Evolutionary conservation across 1,139 yeast species (phyloP), one percentile per base, ranked within the genome.

Genomic region (Kurtzmaniella quercitrusa): DNA sequence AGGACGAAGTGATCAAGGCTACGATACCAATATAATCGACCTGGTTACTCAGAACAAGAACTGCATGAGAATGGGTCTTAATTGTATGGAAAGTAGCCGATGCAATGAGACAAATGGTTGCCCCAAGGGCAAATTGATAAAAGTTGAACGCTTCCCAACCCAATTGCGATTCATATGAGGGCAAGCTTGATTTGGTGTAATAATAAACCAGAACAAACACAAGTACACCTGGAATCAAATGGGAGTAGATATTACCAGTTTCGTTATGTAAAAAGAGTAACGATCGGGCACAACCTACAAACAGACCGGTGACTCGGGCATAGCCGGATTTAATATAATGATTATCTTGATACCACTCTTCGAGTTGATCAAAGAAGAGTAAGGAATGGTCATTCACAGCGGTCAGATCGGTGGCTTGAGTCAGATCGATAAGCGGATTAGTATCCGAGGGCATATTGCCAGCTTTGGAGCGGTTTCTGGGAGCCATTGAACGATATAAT

Each of bases 11-110:
- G 45, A 88, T 88, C 46, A 89, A 67, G 3, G 84, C 70, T 11
- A 88, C 85, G 39, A 89, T 89, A 0, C 97, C 98, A 44, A 89
- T 74, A 55, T 89, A 91, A 60, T 89, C 98, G 45, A 88, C 69
- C 52, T 83, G 86, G 58, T 88, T 88, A 2, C 96, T 95, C 44
- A 82, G 66, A 36, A 68, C 66, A 33, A 84, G 72, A 7, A 87
- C 78, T 21, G 55, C 51, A 22, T 66, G 72, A 8, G 96, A 87
- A 59, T 89, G 97, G 44, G 83, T 73, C 56, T 88, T 88, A 43
- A 88, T 54, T 47, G 86, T 75, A 56, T 89, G 98, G 64, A 84
- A 89, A 1, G 75, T 64, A 16, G 95, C 85, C 32, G 95, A 84
- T 71, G 86, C 71, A 37, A 80, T 75, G 48, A 91, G 65, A 55